A percentile compares a stretch with the other conserved stretches of the same genome.
These are phyloP conservation scores for Colletotrichum sp. DNA, from an alignment of 2,329 filamentous ascomycete species.

Conservation along the genomic window DNA sequence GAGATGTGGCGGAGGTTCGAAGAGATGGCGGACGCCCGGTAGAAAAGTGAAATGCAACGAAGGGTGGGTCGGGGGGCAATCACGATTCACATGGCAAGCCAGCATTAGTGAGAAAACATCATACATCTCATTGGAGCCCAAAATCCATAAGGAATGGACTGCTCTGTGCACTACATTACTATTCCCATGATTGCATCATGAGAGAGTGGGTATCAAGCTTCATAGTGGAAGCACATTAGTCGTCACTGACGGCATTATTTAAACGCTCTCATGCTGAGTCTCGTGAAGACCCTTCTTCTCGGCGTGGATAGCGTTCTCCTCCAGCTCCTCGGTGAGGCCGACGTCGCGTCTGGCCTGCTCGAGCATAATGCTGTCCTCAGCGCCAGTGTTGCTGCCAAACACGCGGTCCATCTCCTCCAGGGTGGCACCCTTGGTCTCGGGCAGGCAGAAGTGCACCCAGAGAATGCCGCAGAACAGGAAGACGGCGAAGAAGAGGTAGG, in stretches of 20 bases:
- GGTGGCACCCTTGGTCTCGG: conserved; percentile 60
- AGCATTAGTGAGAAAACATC: neutral
- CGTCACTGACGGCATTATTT: neutral
- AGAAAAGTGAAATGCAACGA: neutral
- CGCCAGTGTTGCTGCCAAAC: conserved; percentile 45
- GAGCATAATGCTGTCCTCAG: conserved; percentile 27
- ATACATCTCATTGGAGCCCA: neutral
- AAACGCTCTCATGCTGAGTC: neutral
- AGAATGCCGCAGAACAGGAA: conserved; percentile 50
- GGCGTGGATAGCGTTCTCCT: conserved; percentile 9
- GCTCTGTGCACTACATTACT: neutral
- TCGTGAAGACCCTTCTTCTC: conserved; percentile 23
- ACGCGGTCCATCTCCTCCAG: conserved; percentile 61
- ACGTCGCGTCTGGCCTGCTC: conserved; percentile 26
- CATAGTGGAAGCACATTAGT: neutral
- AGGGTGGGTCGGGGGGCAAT: neutral
- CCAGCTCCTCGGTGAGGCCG: conserved; percentile 20
- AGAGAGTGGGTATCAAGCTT: neutral
- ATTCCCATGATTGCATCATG: neutral
- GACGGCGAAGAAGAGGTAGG: conserved; percentile 62
- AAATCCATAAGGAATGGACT: neutral
- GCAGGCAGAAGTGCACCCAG: conserved; percentile 56
- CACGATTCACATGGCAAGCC: neutral
- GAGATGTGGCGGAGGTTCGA: neutral
- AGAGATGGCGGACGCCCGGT: neutral